phyloP scores from a whole-genome alignment of 169 alveolate genomes.

The Fabrea salina region DNA sequence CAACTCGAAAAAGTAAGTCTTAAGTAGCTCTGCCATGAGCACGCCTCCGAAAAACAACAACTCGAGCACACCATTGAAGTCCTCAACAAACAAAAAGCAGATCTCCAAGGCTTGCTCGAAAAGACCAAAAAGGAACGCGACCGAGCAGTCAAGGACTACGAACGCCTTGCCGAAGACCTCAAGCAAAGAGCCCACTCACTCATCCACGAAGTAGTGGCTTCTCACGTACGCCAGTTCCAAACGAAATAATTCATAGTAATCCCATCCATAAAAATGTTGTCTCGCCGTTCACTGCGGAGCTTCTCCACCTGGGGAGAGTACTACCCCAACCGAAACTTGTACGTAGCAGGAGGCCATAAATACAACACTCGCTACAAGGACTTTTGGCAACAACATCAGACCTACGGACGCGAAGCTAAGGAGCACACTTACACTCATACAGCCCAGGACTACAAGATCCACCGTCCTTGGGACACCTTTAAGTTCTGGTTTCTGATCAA shows the following conservation, averaged over 20 bases:
- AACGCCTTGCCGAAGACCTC: neutral
- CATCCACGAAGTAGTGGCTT: neutral
- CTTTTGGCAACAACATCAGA: constrained; percentile 17
- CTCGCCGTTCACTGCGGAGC: neutral
- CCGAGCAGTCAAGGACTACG: neutral
- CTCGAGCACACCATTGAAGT: constrained; percentile 7
- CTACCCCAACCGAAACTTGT: constrained; percentile 29
- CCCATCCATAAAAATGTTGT: constrained; percentile 28
- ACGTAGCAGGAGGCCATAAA: constrained; percentile 29
- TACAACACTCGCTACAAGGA: constrained; percentile 34
- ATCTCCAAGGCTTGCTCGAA: neutral
- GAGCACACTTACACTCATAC: constrained; percentile 34
- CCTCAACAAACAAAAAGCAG: neutral
- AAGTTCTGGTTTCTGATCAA: constrained; percentile 28
- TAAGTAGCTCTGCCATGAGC: neutral
- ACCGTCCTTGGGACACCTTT: constrained; percentile 34
- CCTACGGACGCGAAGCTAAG: constrained; percentile 21
- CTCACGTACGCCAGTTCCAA: too few species aligned
- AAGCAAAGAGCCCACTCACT: neutral
- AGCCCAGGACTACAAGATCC: constrained; percentile 25
- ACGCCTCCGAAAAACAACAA: neutral
- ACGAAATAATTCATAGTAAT: too few species aligned
- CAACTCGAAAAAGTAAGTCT: constrained; percentile 24
- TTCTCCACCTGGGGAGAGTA: constrained; percentile 28
- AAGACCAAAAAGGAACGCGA: constrained; percentile 15